phyloP scores from a whole-genome alignment of 2,329 filamentous ascomycete genomes.

The Ophiostoma himal-ulmi region DNA sequence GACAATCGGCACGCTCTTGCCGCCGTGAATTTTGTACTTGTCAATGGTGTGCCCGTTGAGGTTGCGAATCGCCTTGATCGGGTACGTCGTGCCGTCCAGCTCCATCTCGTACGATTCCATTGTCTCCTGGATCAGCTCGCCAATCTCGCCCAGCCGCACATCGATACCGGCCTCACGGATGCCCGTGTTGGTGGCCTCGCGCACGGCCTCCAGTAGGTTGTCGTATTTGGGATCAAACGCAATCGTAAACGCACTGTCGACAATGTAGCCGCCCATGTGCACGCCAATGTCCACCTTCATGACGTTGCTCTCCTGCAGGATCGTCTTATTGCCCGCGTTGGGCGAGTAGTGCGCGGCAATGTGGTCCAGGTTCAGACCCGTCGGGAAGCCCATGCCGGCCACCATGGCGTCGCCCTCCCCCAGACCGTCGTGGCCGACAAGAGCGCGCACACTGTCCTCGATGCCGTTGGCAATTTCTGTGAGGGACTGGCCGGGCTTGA shows the following conservation, averaged over 20 bases:
- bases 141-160: conserved; percentile 79
- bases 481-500: conserved; percentile 70
- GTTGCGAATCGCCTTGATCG: conserved; percentile 80
- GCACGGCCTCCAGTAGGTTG: conserved; percentile 65
- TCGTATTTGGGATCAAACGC: conserved; percentile 70
- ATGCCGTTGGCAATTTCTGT: conserved; percentile 78
- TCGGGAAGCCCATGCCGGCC: conserved; percentile 78
- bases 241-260: conserved; percentile 76
- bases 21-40: conserved; percentile 84
- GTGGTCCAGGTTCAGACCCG: conserved; percentile 74
- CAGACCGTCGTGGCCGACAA: conserved; percentile 69
- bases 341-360: conserved; percentile 79
- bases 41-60: conserved; percentile 86
- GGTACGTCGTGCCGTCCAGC: conserved; percentile 69
- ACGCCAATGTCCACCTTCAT: conserved; percentile 81
- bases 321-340: conserved; percentile 73
- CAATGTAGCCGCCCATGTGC: conserved; percentile 72
- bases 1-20: conserved; percentile 89
- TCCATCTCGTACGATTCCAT: conserved; percentile 94
- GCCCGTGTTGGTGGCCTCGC: conserved; percentile 76
- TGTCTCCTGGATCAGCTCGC: conserved; percentile 75
- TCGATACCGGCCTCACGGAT: conserved; percentile 89
- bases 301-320: conserved; percentile 67
- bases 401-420: conserved; percentile 70
- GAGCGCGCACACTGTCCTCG: conserved; percentile 68